These are phyloP conservation scores for Knufia fluminis DNA, from an alignment of 2,329 filamentous ascomycete species.

Conservation along the genomic window DNA sequence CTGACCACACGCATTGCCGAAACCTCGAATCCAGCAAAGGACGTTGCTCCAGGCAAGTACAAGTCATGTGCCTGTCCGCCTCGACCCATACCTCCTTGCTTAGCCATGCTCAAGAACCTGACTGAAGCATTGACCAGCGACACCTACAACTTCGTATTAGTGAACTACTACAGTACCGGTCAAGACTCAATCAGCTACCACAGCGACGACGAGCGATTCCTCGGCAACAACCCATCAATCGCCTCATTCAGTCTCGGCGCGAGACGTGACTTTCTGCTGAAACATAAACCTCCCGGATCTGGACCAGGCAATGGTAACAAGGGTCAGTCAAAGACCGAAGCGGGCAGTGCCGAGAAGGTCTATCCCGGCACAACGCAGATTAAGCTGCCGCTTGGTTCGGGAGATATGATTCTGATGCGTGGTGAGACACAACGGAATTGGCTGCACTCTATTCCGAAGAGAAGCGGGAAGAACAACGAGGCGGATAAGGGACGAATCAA, in stretches of 20 bases:
- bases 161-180: conserved; percentile 75
- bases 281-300: conserved; percentile 55
- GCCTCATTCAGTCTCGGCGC: conserved; percentile 67
- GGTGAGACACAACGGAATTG: conserved; percentile 66
- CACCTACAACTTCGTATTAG: conserved; percentile 67
- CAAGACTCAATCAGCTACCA: conserved; percentile 71
- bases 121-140: conserved; percentile 59
- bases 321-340: conserved; percentile 15
- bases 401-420: conserved; percentile 73
- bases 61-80: conserved; percentile 43
- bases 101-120: conserved; percentile 53
- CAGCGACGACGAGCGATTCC: conserved; percentile 70
- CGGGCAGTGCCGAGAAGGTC: conserved; percentile 23
- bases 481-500: conserved; percentile 60
- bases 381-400: conserved; percentile 51
- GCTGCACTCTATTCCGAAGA: conserved; percentile 70
- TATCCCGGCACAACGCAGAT: conserved; percentile 28
- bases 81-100: conserved; percentile 60
- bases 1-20: conserved; percentile 25
- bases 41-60: conserved; percentile 41
- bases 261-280: conserved; percentile 66
- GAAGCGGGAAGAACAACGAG: conserved; percentile 50
- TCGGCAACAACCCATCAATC: conserved; percentile 60
- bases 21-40: conserved; percentile 18
- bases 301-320: conserved; percentile 25